phyloP scores from a whole-genome alignment of 1,284 basidiomycete species.

The Cryptococcus sp. region DNA sequence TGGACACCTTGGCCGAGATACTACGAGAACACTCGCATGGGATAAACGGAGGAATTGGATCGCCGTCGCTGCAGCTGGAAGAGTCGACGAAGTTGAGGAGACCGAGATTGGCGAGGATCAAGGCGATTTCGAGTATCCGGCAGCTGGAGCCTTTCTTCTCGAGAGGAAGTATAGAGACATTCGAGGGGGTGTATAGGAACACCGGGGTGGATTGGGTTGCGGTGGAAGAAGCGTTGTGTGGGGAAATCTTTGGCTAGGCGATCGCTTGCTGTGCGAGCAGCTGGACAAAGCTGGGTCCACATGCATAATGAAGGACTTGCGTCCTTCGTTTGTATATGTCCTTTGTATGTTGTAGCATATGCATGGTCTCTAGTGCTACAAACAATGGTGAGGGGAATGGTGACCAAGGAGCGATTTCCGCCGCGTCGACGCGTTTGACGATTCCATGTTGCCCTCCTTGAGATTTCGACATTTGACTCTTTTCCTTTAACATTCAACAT shows the following conservation, averaged over 20 bases:
- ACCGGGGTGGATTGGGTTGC: conserved; percentile 71
- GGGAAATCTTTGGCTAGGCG: conserved; percentile 66
- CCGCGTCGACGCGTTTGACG: no score
- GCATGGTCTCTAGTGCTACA: no score
- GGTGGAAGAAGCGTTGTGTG: conserved; percentile 69
- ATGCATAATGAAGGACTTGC: no score
- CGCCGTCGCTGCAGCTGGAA: conserved; percentile 2
- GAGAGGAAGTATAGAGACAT: conserved; percentile 76
- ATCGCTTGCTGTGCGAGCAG: no score
- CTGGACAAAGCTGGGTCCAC: no score
- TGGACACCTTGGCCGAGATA: conserved; percentile 85
- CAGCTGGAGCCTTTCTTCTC: conserved; percentile 84
- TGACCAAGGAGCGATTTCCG: no score
- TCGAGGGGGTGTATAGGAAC: conserved; percentile 80
- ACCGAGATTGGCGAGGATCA: conserved; percentile 63
- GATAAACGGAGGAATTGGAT: conserved; percentile 32
- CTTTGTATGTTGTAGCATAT: no score
- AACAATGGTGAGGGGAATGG: no score
- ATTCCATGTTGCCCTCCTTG: no score
- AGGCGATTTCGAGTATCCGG: conserved; percentile 69
- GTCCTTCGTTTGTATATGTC: no score
- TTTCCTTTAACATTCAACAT: neutral
- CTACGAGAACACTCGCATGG: conserved; percentile 57
- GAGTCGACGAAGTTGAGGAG: conserved; percentile 52
- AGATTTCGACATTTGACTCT: neutral